Evolutionary conservation across 116 monocot genomes (phyloP).

Genomic region (Papilionanthe hybrid): DNA sequence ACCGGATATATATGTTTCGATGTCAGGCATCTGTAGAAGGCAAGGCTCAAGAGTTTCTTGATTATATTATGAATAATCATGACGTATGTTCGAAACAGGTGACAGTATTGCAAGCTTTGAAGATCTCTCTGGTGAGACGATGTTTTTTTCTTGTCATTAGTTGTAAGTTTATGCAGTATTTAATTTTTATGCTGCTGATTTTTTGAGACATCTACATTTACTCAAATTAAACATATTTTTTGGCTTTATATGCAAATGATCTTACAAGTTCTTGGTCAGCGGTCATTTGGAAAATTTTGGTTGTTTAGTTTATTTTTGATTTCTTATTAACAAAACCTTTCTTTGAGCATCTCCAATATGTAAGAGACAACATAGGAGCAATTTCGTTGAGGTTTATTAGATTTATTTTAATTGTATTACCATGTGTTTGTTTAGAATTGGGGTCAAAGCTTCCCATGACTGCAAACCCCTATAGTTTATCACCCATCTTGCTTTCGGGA

Average conservation of each 20-base stretch:
- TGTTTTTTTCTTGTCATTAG: background rate
- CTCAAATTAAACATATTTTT: background rate
- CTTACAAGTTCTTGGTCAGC: background rate
- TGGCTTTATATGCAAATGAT: background rate
- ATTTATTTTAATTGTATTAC: no score
- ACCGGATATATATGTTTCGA: background rate
- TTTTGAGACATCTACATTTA: background rate
- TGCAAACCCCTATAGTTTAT: no score
- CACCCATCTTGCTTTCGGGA: no score
- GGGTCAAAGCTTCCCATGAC: no score
- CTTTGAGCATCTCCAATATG: no score
- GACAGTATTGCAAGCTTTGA: conserved; percentile 66
- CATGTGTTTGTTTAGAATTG: no score
- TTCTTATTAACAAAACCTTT: no score
- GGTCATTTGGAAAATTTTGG: background rate
- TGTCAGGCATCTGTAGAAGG: conserved; percentile 42
- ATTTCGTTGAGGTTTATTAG: no score
- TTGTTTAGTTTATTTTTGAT: background rate
- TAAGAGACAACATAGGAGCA: no score
- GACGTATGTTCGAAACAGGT: conserved; percentile 50
- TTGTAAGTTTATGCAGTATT: background rate
- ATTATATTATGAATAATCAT: conserved; percentile 70
- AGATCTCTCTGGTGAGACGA: conserved; percentile 67
- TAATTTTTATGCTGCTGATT: background rate
- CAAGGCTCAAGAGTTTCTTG: conserved; percentile 51